Conservation (phyloP, 176 grass and related monocot genomes). For the Cenchrus americanus region DNA sequence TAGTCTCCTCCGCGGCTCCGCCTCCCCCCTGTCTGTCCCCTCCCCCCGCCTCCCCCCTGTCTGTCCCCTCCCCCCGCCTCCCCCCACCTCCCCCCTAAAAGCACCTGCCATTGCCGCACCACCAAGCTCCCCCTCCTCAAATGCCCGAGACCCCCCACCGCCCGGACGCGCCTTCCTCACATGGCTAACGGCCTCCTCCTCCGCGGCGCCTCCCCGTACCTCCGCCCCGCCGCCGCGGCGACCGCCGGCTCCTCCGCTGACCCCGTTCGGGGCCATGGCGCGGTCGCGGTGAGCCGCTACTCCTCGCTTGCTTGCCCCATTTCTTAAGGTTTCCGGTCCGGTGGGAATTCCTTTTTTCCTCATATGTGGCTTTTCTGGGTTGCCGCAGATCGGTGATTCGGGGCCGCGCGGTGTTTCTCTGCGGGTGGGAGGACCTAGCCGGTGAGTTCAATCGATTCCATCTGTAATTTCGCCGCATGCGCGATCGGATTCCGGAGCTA, state of each 20-base stretch:
- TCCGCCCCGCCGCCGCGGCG: conserved; percentile 20
- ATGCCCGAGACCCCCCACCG: conserved; percentile 49
- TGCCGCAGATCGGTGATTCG: conserved; percentile 49
- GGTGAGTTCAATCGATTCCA: conserved; percentile 37
- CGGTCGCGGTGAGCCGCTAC: conserved; percentile 39
- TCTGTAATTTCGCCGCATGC: neutral
- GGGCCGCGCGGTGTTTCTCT: conserved; percentile 22
- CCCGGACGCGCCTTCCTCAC: neutral
- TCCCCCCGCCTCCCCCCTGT: neutral
- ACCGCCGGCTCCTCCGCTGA: neutral
- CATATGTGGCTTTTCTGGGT: neutral
- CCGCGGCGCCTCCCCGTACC: conserved; percentile 46
- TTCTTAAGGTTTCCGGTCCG: neutral
- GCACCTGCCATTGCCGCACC: conserved; percentile 53
- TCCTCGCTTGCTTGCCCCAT: neutral
- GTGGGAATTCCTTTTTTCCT: neutral
- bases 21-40: neutral
- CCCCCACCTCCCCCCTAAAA: conserved; percentile 29
- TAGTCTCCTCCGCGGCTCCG: conserved; percentile 14
- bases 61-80: neutral
- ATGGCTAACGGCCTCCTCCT: conserved; percentile 58
- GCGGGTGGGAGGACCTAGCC: conserved; percentile 42
- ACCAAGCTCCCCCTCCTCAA: conserved; percentile 40
- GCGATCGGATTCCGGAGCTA: neutral
- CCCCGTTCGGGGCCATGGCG: conserved; percentile 29